These are phyloP conservation scores for Anethum foeniculum DNA, from an alignment of 140 eudicot species.

Conservation along the genomic window DNA sequence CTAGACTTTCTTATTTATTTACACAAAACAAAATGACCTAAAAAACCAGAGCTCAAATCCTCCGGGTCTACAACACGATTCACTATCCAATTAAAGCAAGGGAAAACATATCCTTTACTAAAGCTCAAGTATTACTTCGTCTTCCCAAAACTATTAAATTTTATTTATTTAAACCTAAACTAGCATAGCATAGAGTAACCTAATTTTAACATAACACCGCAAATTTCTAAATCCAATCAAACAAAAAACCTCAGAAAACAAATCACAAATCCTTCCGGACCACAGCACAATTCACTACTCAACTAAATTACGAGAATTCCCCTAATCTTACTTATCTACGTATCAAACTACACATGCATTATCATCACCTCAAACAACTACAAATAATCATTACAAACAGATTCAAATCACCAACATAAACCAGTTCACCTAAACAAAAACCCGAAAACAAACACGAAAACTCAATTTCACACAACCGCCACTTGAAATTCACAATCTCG, in stretches of 20 bases:
- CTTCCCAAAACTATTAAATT: neutral
- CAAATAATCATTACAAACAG: neutral
- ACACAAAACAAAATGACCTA: neutral
- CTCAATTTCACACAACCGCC: neutral
- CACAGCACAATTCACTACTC: neutral
- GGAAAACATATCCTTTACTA: neutral
- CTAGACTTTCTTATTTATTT: neutral
- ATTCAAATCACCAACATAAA: neutral
- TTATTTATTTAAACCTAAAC: neutral
- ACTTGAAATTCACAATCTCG: slow-evolving; percentile 2
- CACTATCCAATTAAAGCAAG: neutral
- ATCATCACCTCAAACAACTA: neutral
- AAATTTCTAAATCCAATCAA: neutral
- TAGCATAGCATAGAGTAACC: neutral
- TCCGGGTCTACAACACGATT: neutral
- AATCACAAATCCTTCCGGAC: neutral
- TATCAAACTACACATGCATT: no score
- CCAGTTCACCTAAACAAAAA: neutral
- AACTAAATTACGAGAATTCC: neutral
- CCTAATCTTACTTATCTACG: neutral
- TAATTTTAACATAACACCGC: neutral
- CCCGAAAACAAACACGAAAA: neutral
- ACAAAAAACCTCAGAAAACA: neutral
- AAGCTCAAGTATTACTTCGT: neutral
- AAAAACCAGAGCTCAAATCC: neutral